These are phyloP conservation scores for Ophiostoma novo-ulmi DNA, from an alignment of 2,329 filamentous ascomycete genomes.

Conservation along the genomic window DNA sequence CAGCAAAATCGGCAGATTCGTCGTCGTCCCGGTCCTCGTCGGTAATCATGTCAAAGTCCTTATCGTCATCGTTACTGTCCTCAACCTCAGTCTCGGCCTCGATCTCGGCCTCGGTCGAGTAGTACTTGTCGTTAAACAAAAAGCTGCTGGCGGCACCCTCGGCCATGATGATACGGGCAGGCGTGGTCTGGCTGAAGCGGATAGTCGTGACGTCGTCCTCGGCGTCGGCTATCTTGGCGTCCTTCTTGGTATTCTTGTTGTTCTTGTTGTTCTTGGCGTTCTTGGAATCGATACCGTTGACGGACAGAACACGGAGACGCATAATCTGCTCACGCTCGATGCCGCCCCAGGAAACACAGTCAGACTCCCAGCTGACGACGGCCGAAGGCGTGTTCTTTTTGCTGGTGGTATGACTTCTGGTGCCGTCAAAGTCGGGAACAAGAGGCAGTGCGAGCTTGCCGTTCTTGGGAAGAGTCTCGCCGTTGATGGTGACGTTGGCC, in stretches of 20 bases:
- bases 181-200: constrained; percentile 44
- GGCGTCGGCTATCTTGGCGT: constrained; percentile 28
- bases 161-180: constrained; percentile 41
- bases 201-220: constrained; percentile 32
- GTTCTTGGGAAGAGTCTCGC: constrained; percentile 39
- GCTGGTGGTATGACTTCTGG: neutral
- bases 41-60: neutral
- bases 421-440: constrained; percentile 31
- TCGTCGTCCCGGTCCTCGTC: neutral
- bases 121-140: constrained; percentile 23
- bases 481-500: constrained; percentile 46
- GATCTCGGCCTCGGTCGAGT: neutral
- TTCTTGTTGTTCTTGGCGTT: constrained; percentile 29
- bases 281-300: constrained; percentile 37
- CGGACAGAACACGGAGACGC: constrained; percentile 40
- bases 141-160: constrained; percentile 38
- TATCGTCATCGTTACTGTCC: constrained; percentile 3
- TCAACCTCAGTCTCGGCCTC: constrained; percentile 8
- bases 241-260: constrained; percentile 20
- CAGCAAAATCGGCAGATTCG: constrained; percentile 23
- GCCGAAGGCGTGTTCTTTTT: constrained; percentile 32
- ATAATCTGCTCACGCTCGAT: constrained; percentile 42
- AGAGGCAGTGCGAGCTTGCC: constrained; percentile 42
- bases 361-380: constrained; percentile 44
- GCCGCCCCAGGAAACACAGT: constrained; percentile 41